A percentile compares a stretch with the other conserved stretches of the same genome.
These are phyloP conservation scores for Sclerotinia minor DNA, from an alignment of 2,329 filamentous ascomycete species.

Conservation along the genomic window DNA sequence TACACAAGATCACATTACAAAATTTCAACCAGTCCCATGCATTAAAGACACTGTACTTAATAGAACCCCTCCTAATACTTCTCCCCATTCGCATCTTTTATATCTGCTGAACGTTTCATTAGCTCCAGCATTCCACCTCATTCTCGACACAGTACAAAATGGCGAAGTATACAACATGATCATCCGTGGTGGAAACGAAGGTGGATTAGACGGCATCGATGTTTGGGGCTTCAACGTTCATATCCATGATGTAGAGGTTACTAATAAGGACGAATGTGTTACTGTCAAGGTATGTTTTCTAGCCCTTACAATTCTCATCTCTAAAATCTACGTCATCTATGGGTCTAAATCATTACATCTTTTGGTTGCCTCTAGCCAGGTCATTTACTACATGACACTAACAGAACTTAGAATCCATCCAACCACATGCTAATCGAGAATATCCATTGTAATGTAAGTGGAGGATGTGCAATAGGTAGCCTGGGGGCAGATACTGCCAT, in stretches of 20 bases:
- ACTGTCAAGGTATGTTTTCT: slow-evolving; percentile 49
- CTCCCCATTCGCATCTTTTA: neutral
- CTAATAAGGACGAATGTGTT: slow-evolving; percentile 63
- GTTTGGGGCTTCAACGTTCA: slow-evolving; percentile 56
- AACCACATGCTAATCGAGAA: slow-evolving; percentile 56
- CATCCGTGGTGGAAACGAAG: slow-evolving; percentile 53
- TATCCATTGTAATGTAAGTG: slow-evolving; percentile 62
- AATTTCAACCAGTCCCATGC: neutral
- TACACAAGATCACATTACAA: neutral
- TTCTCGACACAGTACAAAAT: slow-evolving; percentile 50
- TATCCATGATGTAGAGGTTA: slow-evolving; percentile 60
- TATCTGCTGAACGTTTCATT: neutral
- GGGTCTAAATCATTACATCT: neutral
- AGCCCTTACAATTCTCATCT: slow-evolving; percentile 22
- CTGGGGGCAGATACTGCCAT: slow-evolving; percentile 52
- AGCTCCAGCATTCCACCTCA: slow-evolving; percentile 22
- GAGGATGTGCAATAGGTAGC: slow-evolving; percentile 59
- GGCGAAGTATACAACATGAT: slow-evolving; percentile 58
- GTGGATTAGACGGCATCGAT: slow-evolving; percentile 58
- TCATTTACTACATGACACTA: neutral
- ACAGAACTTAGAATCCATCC: slow-evolving; percentile 34
- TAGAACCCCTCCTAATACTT: neutral
- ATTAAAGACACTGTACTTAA: neutral
- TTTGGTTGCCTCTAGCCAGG: too few species aligned
- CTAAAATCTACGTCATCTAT: neutral